Evolutionary conservation across 371 early-diverging fungal genomes (phyloP), one percentile per base, ranked within the genome.

Genomic region (Choanephora cucurbitarum): DNA sequence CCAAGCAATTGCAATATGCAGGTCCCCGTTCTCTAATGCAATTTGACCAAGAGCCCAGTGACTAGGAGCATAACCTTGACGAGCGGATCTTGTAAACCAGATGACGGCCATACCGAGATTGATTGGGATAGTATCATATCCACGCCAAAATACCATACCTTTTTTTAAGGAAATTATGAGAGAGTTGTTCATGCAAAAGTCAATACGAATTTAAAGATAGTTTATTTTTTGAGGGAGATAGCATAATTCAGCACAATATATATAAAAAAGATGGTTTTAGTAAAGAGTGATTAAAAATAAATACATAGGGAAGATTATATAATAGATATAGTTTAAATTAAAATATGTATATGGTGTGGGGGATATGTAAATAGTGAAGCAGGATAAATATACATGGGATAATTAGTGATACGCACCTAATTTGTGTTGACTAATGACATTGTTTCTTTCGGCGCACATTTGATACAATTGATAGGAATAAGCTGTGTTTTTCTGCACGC

Each of bases 1-100:
- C 69, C 73, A 70, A 0, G 53, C 55, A 15, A 59, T 52, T 1
- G 77, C 77, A n/a, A 73, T 51, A 34, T 73, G 69, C 24, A 63
- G 52, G 41, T 73, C 70, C 9, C 70, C 67, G 18, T 68, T 66
- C 24, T 76, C 73, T 6, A 68, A 37, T 10, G 71, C 70, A 53
- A 76, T 70, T 43, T 70, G 69, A 5, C 77, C 77, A 13, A 76
- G 58, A 8, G 69, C 75, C 69, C 69, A 75, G 37, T 69, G 64
- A 21, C 75, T 75, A 13, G 55, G 55, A 23, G 64, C 50, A 23
- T 64, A 64, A 1, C 62, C 60, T 58, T 71, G 71, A 10, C 49
- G 54, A 28, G 75, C 75, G 8, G 75, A 60, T 23, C 55, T 48
- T 10, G 69, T 71, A 46, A 75, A 71, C 66, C 69, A 71, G n/a